Evolutionary conservation across 225 moss, liverwort and hornwort species (phyloP), one percentile per base, ranked within the genome.

Genomic region (Sphagnum tenellum): DNA sequence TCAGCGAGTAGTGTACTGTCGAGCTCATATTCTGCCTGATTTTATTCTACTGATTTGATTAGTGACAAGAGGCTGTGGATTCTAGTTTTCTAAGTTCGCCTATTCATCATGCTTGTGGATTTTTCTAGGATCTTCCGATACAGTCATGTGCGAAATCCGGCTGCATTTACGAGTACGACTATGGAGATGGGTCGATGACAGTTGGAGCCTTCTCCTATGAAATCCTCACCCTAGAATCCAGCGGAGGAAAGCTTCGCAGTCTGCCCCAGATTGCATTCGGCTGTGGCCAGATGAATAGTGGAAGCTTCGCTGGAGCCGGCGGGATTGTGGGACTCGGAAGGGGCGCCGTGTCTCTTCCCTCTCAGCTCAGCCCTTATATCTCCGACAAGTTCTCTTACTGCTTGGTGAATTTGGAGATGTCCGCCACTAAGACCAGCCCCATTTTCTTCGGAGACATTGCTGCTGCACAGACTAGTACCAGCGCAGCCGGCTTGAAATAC

Each of bases 401-500:
- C 59, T 45, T 60, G 14, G 59, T 60, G 59, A 60, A 60, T 12
- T 2, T 60, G 8, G 45, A 60, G 12, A 45, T 2, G 1, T 6
- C 59, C 5, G 7, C 45, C 14, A 60, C 7, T n/a, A 7, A 7
- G 59, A 60, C 59, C 59, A 60, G 45, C n/a, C 59, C 6, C 7
- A 5, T 60, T 5, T 5, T 60, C 59, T 12, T 60, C 5, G 59
- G 59, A 60, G 59, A 52, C 2, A 52, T 9, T 5, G 52, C 9
- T 5, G 52, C 52, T 9, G 9, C 52, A 2, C 63, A 70, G 5
- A 66, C 66, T 51, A 49, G 48, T 0, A 46, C 46, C 3, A 72
- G 58, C 5, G 14, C 60, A 0, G 3, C 13, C 4, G 71, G 65
- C 4, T 59, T 79, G 51, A 74, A 75, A 48, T 79, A 73, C 47